A percentile compares a stretch with the other conserved stretches of the same genome.
phyloP scores from a whole-genome alignment of 2,329 filamentous ascomycete genomes.

The Metarhizium sp. region DNA sequence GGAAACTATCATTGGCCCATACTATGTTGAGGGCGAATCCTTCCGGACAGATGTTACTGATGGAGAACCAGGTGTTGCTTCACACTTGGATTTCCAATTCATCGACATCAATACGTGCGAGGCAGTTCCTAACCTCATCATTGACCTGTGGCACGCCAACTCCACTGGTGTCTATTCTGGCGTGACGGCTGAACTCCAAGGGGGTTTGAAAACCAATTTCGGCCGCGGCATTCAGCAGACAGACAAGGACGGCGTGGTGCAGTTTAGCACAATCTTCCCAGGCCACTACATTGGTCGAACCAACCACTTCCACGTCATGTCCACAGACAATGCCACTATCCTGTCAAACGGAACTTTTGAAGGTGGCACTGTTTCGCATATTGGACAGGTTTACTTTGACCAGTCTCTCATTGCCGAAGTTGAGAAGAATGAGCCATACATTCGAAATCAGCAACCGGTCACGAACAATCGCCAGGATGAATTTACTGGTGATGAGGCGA shows the following conservation, averaged over 20 bases:
- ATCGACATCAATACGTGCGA: conserved; percentile 32
- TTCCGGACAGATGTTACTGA: conserved; percentile 31
- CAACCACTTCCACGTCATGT: conserved; percentile 30
- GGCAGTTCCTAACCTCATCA: conserved; percentile 26
- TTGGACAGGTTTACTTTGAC: conserved; percentile 54
- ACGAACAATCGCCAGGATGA: conserved; percentile 42
- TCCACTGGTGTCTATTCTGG: conserved; percentile 35
- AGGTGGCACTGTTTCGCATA: conserved; percentile 41
- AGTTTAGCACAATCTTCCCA: conserved; percentile 33
- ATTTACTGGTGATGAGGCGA: conserved; percentile 31
- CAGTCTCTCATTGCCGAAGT: conserved; percentile 40
- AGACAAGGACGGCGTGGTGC: conserved; percentile 28
- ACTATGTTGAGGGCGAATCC: conserved; percentile 25
- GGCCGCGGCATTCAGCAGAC: conserved; percentile 31
- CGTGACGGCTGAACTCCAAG: conserved; percentile 25
- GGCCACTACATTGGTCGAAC: conserved; percentile 32
- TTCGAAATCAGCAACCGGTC: conserved; percentile 29
- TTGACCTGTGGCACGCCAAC: conserved; percentile 37
- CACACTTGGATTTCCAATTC: conserved; percentile 33
- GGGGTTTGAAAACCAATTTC: conserved; percentile 25
- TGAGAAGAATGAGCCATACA: conserved; percentile 35
- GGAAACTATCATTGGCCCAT: conserved; percentile 10
- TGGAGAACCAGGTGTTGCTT: conserved; percentile 26
- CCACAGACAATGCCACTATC: conserved; percentile 18
- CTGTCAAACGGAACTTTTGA: conserved; percentile 41